Evolutionary conservation across 2,329 filamentous ascomycete genomes (phyloP), one percentile per base, ranked within the genome.

Genomic region (Phyllosticta paracitricarpa): DNA sequence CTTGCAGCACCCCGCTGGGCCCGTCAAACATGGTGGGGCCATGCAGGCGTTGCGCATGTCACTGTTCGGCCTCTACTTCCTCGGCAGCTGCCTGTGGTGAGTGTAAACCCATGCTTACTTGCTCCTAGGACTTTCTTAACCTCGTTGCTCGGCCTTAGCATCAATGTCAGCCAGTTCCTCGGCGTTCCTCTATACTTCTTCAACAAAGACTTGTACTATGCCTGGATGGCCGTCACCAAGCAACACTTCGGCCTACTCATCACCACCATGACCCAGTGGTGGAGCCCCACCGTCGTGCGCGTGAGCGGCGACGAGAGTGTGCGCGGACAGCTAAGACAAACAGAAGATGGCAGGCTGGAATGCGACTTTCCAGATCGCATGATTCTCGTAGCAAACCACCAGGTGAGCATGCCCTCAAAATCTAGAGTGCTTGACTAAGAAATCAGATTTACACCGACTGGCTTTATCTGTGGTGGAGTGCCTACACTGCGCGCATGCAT

Each of bases 381-480:
- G 69, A 81, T 96, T 54, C 77, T 96, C 73, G 87, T 95, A 67
- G 89, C 91, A 28, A 96, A 96, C 71, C 91, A 96, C 71, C 90
- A 94, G 70, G 73, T 79, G 62, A 67, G 71, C 22, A 54, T 48
- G 10, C 53, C 35, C 30, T 9, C 12, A 28, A 25, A 14, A 7
- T 1, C 26, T 3, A 51, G 7, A 25, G 25, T 8, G 28, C 1
- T 17, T 30, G 35, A 53, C 68, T 70, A 40, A 71, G 59, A 6
- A 17, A 2, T 2, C 62, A 77, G 84, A 87, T 93, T 64, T 93
- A 93, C 73, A 92, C 89, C 9, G 90, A 95, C 75, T 95, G 90
- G 90, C 75, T 95, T 22, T 96, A 95, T 72, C 82, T 96, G n/a
- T 96, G 91, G 91, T 95, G 91, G 91, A 84, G 88, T 24, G 88